Conservation (phyloP, 225 moss, liverwort and hornwort species). For the Sphagnum contortum region DNA sequence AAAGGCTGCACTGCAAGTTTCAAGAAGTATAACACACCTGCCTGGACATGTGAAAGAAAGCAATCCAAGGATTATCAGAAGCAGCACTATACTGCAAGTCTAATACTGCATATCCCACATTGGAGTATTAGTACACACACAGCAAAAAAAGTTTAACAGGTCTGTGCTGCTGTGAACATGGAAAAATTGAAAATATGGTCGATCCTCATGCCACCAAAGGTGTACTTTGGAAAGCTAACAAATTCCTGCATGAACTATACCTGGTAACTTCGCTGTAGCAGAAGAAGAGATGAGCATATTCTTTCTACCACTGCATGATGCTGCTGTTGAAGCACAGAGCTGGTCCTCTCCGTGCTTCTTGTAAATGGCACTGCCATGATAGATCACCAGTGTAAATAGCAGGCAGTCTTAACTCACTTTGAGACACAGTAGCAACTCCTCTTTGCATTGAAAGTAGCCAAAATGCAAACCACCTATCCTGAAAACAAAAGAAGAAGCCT, state of each 20-base stretch:
- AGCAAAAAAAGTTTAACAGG: not conserved
- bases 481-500: too few relatives aligned
- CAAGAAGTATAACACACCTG: conserved; percentile 16
- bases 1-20: conserved; percentile 34
- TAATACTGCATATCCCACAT: not conserved
- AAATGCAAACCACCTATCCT: too few relatives aligned
- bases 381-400: conserved; percentile 15
- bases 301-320: conserved; percentile 10
- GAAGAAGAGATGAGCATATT: conserved; percentile 13
- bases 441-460: too few relatives aligned
- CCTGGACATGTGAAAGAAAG: conserved; percentile 9
- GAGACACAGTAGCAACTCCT: too few relatives aligned
- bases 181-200: too few relatives aligned
- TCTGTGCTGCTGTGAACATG: not conserved
- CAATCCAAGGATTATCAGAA: too few relatives aligned
- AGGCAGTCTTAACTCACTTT: too few relatives aligned
- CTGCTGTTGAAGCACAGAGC: conserved; percentile 25
- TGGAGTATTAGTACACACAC: not conserved
- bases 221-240: not conserved
- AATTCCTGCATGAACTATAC: conserved; percentile 2
- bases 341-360: conserved; percentile 22
- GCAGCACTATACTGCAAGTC: too few relatives aligned
- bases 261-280: conserved; percentile 26
- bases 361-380: conserved; percentile 24
- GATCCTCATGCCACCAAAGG: too few relatives aligned